Evolutionary conservation across 2,329 filamentous ascomycete species (phyloP), one percentile per base, ranked within the genome.

Genomic region (Phialophora macrospora): DNA sequence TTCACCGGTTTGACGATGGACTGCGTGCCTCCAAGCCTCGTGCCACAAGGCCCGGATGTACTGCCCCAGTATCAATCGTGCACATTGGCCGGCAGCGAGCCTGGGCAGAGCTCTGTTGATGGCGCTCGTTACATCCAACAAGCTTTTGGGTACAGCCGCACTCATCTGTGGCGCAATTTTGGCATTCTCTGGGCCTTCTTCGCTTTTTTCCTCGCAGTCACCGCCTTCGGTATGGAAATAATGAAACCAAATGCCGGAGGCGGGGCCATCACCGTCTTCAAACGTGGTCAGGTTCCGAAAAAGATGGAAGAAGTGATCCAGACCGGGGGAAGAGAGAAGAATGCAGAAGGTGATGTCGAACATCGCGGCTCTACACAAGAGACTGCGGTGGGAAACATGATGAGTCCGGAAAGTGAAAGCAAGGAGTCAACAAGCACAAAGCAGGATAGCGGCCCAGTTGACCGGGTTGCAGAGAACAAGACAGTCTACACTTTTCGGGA

Each of bases 401-500:
- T 26, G 52, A 68, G 2, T 62, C 65, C 2, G 64, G 70, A 11
- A 61, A 73, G 30, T 61, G 70, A 73, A 28, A 73, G 72, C 17
- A 73, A 71, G 22, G 68, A 71, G 52, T 69, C 66, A 22, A 69
- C 71, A 11, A 71, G 73, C 54, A 74, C 78, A 60, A 77, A 73
- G 49, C 70, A 61, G 38, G 62, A 66, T 26, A 54, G 65, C 4
- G 46, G 32, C 24, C 46, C 72, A 0, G 75, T 81, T 51, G 76
- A 82, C 38, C 81, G 81, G 1, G 83, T 90, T 14, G 85, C 85
- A 1, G 86, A 85, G 72, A 89, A 89, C 66, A 86, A 89, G 57
- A 86, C 88, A 41, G 82, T 92, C n/a, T 83, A 96, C 66, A 96
- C 93, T 0, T 97, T 92, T 90, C 90, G 94, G 75, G 83, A 90